Evolutionary conservation across 2,329 filamentous ascomycete species (phyloP), one percentile per base, ranked within the genome.

Genomic region (Alternaria metachromatica): DNA sequence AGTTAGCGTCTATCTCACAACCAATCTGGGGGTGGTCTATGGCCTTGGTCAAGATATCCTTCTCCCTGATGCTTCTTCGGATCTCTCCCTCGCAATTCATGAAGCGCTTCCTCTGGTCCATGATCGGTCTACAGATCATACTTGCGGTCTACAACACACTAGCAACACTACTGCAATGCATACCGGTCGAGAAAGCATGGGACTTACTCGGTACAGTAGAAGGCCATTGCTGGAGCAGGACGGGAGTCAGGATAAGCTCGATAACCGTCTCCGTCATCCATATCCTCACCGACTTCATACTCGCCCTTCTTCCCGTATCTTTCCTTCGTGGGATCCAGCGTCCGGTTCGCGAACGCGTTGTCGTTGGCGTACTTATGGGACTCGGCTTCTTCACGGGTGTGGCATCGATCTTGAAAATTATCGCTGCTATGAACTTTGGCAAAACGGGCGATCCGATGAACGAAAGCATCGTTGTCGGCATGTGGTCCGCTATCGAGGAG

Each of bases 401-500:
- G 7, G 66, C 69, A 10, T 69, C 63, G 5, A 65, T 73, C 15
- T 57, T 71, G 18, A 72, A 70, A 13, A 69, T 67, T 5, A 67
- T 65, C 6, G 60, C 68, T 3, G 62, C 71, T 5, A 63, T 60
- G 21, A 20, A 63, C n/a, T 73, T 66, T 48, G 67, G 61, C 11
- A 28, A 26, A 13, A 70, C 65, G 4, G 60, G 43, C 6, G 69
- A 72, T 37, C 41, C 46, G n/a, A 60, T 66, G 45, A 65, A 53
- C 18, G 66, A 72, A 53, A 64, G 62, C 25, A 37, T 72, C 44
- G 50, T 60, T 12, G 62, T 75, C 7, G 65, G 63, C 0, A 60
- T 76, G 18, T 76, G 73, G 73, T 63, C 61, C 15, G 65, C 70
- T 4, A 56, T 76, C 18, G 74, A 76, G 53, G 64, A 68, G 33